A percentile compares a stretch with the other conserved stretches of the same genome.
Conservation (phyloP, 192 early-diverging fungal genomes). For the Gorgonomyces haynaldii region DNA sequence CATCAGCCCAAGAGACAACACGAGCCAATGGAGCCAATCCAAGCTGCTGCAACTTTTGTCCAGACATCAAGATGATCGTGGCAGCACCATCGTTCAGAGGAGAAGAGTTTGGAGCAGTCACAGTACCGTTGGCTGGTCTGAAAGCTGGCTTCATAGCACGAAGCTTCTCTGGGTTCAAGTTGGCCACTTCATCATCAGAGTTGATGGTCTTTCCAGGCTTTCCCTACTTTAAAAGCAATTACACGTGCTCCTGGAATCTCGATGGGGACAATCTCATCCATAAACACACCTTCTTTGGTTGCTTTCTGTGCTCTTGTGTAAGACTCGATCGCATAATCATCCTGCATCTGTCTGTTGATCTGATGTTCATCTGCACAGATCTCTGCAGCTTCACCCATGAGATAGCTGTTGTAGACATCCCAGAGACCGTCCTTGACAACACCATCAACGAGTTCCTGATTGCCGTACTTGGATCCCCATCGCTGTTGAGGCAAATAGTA, state of each 20-base stretch:
- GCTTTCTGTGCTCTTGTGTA: constrained; percentile 83
- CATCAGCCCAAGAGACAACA: constrained; percentile 79
- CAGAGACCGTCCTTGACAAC: constrained; percentile 48
- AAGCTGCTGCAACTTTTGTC: constrained; percentile 55
- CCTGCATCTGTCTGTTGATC: constrained; percentile 70
- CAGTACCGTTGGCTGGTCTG: constrained; percentile 68
- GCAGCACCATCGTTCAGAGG: constrained; percentile 92
- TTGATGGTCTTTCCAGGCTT: constrained; percentile 69
- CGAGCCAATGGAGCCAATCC: constrained; percentile 78
- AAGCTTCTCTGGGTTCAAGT: constrained; percentile 74
- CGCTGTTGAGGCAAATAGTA: constrained; percentile 48
- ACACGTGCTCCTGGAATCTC: constrained; percentile 66
- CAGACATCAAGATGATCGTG: constrained; percentile 73
- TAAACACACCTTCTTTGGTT: constrained; percentile 69
- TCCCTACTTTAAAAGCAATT: no score
- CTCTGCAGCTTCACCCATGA: constrained; percentile 46
- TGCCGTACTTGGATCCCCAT: constrained; percentile 60
- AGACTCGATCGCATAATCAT: constrained; percentile 71
- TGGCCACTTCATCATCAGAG: constrained; percentile 75
- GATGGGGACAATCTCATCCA: constrained; percentile 74
- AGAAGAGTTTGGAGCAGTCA: constrained; percentile 88
- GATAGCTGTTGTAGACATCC: constrained; percentile 35
- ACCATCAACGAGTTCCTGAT: constrained; percentile 69
- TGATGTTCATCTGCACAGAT: constrained; percentile 77
- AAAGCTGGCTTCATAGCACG: constrained; percentile 81